phyloP scores from a whole-genome alignment of 2,329 filamentous ascomycete genomes.

The Cercospora sp. region DNA sequence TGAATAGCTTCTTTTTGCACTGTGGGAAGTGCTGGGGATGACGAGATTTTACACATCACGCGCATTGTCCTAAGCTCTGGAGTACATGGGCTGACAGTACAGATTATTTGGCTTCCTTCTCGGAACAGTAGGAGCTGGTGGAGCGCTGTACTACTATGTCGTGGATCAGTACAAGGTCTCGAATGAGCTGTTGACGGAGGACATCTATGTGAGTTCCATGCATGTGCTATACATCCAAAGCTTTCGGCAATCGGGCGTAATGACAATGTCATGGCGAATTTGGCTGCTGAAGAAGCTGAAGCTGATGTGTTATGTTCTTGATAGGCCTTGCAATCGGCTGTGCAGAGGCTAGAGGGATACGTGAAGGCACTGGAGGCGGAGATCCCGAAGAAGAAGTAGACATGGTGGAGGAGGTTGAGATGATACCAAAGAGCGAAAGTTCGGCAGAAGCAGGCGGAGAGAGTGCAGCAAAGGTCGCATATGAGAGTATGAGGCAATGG shows the following conservation, averaged over 20 bases:
- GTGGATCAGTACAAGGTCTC: slow-evolving; percentile 90
- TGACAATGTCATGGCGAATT: too few relatives aligned
- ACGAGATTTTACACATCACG: too few relatives aligned
- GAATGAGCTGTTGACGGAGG: slow-evolving; percentile 90
- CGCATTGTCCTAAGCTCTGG: too few relatives aligned
- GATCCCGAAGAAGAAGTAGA: slow-evolving; percentile 66
- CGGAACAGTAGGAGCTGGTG: slow-evolving; percentile 75
- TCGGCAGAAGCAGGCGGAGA: not conserved
- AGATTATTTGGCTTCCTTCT: slow-evolving; percentile 91
- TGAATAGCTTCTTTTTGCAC: too few relatives aligned
- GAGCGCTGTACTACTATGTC: slow-evolving; percentile 86
- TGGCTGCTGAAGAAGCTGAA: too few relatives aligned
- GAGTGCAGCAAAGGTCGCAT: not conserved
- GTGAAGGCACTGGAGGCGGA: slow-evolving; percentile 79
- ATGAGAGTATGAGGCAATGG: not conserved
- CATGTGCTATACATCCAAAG: too few relatives aligned
- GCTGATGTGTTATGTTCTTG: too few relatives aligned
- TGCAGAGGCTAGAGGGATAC: slow-evolving; percentile 82
- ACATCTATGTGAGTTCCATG: slow-evolving; percentile 92
- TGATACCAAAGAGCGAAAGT: not conserved
- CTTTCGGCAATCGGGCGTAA: too few relatives aligned
- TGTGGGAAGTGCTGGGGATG: too few relatives aligned
- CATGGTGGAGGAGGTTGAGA: not conserved
- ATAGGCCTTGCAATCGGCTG: slow-evolving; percentile 74
- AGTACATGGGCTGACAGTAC: too few relatives aligned